A percentile compares a stretch with the other conserved stretches of the same genome.
Evolutionary conservation across 2,329 filamentous ascomycete genomes (phyloP).

Genomic region (Fonsecaea nubica): DNA sequence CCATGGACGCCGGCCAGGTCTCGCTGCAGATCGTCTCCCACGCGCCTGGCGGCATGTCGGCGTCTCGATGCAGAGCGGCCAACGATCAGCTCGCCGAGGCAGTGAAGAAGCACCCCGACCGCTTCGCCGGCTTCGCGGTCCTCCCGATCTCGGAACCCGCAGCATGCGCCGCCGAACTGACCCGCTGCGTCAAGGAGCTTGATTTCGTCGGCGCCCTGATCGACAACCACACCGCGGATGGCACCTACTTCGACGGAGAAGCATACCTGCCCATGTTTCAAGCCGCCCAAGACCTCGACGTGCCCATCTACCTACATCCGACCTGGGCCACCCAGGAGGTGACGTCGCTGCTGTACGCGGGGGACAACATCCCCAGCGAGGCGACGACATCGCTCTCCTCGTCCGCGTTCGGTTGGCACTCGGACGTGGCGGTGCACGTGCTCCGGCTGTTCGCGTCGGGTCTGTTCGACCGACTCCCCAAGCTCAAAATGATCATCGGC

Average conservation of each 20-base stretch:
- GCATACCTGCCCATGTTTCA: conserved; percentile 53
- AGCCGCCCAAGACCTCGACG: conserved; percentile 54
- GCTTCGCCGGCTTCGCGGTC: conserved; percentile 53
- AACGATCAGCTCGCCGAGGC: conserved; percentile 36
- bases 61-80: conserved; percentile 28
- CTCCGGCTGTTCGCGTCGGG: conserved; percentile 58
- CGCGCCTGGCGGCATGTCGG: conserved; percentile 28
- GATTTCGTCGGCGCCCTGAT: conserved; percentile 58
- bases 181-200: conserved; percentile 50
- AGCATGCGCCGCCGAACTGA: conserved; percentile 46
- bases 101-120: conserved; percentile 43
- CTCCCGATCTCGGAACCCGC: conserved; percentile 50
- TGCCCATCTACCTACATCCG: conserved; percentile 61
- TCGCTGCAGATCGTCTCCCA: conserved; percentile 38
- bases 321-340: conserved; percentile 50
- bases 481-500: conserved; percentile 61
- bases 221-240: conserved; percentile 47
- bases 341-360: conserved; percentile 49
- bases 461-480: conserved; percentile 62
- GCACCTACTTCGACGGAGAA: conserved; percentile 52
- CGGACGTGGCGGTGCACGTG: conserved; percentile 47
- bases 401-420: conserved; percentile 45
- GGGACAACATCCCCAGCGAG: conserved; percentile 31
- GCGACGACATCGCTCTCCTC: conserved; percentile 27
- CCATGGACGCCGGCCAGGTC: conserved; percentile 34